phyloP scores from a whole-genome alignment of 257 asterid species.

The Schizonepeta tenuifolia region DNA sequence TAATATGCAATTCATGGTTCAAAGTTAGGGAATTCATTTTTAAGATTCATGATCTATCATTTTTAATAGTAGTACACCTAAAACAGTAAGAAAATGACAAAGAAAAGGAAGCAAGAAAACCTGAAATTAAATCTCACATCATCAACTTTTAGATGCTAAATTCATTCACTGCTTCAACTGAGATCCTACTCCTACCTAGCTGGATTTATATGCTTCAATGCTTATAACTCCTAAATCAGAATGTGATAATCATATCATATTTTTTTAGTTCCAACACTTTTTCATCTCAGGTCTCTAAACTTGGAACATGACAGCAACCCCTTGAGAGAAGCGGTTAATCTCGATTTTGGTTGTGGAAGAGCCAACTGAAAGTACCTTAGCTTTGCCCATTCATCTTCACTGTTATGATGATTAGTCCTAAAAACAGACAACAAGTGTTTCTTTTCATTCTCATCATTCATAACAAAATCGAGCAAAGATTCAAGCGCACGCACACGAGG shows the following conservation, averaged over 20 bases:
- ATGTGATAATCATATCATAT: neutral
- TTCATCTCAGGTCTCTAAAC: conserved; percentile 1
- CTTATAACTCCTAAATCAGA: conserved; percentile 3
- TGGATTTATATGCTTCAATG: neutral
- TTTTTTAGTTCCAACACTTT: neutral
- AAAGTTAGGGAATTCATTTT: no score
- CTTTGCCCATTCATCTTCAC: conserved; percentile 27
- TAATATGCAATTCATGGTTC: no score
- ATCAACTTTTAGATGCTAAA: conserved; percentile 17
- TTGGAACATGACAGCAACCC: conserved; percentile 46
- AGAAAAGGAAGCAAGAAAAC: no score
- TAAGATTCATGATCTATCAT: no score
- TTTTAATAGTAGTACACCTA: no score
- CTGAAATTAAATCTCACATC: neutral
- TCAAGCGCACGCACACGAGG: neutral
- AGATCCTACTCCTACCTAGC: conserved; percentile 1
- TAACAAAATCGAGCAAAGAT: neutral
- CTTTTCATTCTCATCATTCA: conserved; percentile 6
- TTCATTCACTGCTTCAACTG: conserved; percentile 25
- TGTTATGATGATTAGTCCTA: conserved; percentile 24
- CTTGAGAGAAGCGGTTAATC: conserved; percentile 38
- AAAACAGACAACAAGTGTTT: neutral
- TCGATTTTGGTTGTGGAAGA: conserved; percentile 32
- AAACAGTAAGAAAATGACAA: no score
- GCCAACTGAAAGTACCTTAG: conserved; percentile 20